These are phyloP conservation scores for Aquilaria yunnanensis DNA, from an alignment of 345 rosid species.

Conservation along the genomic window DNA sequence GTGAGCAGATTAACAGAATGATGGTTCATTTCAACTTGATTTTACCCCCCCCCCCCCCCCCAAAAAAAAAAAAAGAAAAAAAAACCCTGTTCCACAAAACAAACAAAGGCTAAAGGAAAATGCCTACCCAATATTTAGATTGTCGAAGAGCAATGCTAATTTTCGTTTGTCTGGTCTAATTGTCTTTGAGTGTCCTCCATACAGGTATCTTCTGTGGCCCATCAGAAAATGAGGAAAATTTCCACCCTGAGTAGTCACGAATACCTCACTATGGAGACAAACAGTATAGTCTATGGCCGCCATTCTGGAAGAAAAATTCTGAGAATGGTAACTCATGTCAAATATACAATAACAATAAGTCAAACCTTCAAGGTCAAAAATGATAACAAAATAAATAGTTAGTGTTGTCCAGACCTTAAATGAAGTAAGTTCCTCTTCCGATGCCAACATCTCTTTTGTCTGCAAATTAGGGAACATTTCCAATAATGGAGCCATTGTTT, in stretches of 20 bases:
- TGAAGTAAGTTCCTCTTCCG: slow-evolving; percentile 81
- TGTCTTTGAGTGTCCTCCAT: slow-evolving; percentile 93
- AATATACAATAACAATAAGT: slow-evolving; percentile 11
- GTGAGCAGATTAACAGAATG: no score
- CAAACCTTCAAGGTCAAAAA: slow-evolving; percentile 2
- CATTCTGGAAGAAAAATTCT: slow-evolving; percentile 99
- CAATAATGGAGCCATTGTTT: slow-evolving; percentile 78
- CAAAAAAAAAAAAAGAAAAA: no score
- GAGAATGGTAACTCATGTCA: slow-evolving; percentile 32
- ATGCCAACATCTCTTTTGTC: slow-evolving; percentile 87
- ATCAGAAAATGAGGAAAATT: slow-evolving; percentile 97
- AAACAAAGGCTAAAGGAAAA: no score
- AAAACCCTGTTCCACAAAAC: no score
- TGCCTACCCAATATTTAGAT: slow-evolving; percentile 76
- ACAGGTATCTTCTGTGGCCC: slow-evolving; percentile 92
- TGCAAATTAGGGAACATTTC: slow-evolving; percentile 96
- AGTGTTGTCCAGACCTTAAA: slow-evolving; percentile 49
- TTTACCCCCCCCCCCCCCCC: no score
- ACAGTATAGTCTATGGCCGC: slow-evolving; percentile 99
- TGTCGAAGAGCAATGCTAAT: slow-evolving; percentile 84
- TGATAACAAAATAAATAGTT: slow-evolving; percentile 1
- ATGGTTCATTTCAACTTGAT: no score
- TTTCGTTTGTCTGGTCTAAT: slow-evolving; percentile 97
- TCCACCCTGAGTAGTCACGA: slow-evolving; percentile 99
- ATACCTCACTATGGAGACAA: slow-evolving; percentile 98